Base-by-base conservation (phyloP, 352 stramenopile species). In the Pythium inflatum region DNA sequence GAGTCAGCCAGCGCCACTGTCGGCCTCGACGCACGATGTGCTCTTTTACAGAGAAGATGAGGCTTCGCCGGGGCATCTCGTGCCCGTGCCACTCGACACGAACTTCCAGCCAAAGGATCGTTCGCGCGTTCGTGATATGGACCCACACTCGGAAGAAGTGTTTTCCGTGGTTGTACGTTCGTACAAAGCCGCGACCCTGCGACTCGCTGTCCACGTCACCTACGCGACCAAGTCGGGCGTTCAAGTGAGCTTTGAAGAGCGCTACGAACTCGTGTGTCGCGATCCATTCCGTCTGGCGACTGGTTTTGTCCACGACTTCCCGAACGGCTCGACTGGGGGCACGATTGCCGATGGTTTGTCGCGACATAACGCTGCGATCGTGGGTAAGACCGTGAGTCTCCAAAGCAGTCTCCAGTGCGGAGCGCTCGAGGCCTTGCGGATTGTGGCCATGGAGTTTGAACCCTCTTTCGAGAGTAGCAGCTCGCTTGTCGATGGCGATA, bases 161-260 rank as follows among this genome's bases (percentile, higher is more conserved):
- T 76, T 94, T 18, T 75, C 71, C 0, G 67, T 92, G 16, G 87
- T 90, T 60, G 83, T 92, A 22, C 83, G 85, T 1, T 92, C 80
- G 3, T 73, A 68, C 27, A 78, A 71, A 51, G 77, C 83, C 12
- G 75, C 70, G 33, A 70, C 66, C 0, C 60, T 91, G 30, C 75
- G 74, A 24, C 49, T 94, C 2, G 48, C 67, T 9, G 77, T 91
- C 6, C 79, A 82, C 25, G 69, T 94, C 9, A 71, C 82, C 30
- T 94, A 94, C 55, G 74, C 78, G 5, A 94, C 84, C 25, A 92
- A 89, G 51, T 75, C 67, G 40, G 85, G 87, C 0, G 87, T 92
- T 8, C 66, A 80, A 43, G 83, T 92, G 20, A 80, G 75, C 28
- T 69, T 92, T 24, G 83, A 92, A 36, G 83, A 92, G 65, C 74